Evolutionary conservation across 2,329 filamentous ascomycete genomes (phyloP).

Genomic region (Parastagonospora avenae): DNA sequence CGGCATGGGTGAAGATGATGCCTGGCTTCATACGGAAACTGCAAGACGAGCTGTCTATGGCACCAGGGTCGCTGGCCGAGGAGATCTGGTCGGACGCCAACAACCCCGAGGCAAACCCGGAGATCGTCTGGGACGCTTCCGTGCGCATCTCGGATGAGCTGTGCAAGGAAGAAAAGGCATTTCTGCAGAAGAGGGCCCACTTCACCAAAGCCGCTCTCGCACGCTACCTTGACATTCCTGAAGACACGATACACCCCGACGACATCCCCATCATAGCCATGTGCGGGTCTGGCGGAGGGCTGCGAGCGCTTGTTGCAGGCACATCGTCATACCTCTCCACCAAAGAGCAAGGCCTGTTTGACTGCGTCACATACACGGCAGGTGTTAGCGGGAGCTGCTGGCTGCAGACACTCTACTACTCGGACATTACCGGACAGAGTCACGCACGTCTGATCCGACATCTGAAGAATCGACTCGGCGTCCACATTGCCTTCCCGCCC

Average conservation of each 20-base stretch:
- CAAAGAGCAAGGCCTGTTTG: constrained; percentile 85
- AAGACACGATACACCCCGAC: constrained; percentile 83
- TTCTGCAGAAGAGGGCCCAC: constrained; percentile 69
- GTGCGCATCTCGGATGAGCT: constrained; percentile 83
- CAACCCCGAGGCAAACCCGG: constrained; percentile 81
- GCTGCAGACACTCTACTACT: constrained; percentile 87
- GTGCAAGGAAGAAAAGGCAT: constrained; percentile 81
- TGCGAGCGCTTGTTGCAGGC: constrained; percentile 88
- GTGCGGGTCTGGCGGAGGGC: constrained; percentile 89
- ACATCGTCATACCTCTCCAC: constrained; percentile 85
- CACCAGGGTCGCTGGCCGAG: constrained; percentile 84
- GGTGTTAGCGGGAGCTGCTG: constrained; percentile 97
- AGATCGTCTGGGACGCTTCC: constrained; percentile 79
- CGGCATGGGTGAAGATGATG: constrained; percentile 79
- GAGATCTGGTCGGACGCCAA: constrained; percentile 94
- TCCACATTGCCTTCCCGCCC: constrained; percentile 93
- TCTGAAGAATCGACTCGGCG: constrained; percentile 79
- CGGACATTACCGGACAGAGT: constrained; percentile 72
- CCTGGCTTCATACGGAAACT: constrained; percentile 81
- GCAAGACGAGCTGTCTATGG: constrained; percentile 84
- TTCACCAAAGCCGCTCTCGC: constrained; percentile 76
- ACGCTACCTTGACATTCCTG: constrained; percentile 77
- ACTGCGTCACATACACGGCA: constrained; percentile 92
- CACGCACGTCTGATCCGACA: constrained; percentile 78
- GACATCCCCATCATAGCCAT: constrained; percentile 93